A percentile compares a stretch with the other conserved stretches of the same genome.
Conservation (phyloP, 73 alveolate species). For the Stentor roeselii region DNA sequence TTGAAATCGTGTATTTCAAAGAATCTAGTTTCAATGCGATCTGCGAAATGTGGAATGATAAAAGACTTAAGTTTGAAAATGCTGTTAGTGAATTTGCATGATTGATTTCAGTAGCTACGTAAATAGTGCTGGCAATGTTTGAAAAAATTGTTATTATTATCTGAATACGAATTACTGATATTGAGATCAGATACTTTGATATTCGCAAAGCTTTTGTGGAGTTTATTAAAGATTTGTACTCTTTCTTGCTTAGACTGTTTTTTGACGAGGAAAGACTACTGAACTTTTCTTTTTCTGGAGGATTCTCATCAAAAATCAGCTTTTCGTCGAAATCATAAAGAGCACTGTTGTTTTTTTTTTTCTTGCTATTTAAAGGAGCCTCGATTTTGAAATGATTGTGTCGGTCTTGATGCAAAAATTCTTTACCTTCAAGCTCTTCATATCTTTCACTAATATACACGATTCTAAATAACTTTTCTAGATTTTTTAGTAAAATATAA, state of each 20-base stretch:
- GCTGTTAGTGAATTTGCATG: not conserved
- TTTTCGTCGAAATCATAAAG: too few relatives aligned
- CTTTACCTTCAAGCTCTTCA: too few relatives aligned
- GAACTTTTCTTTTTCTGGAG: too few relatives aligned
- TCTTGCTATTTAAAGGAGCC: too few relatives aligned
- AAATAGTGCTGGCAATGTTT: not conserved
- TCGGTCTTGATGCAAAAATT: too few relatives aligned
- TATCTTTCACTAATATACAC: too few relatives aligned
- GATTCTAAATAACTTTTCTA: too few relatives aligned
- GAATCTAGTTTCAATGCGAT: not conserved
- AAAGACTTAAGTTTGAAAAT: not conserved
- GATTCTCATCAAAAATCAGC: too few relatives aligned
- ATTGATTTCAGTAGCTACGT: not conserved
- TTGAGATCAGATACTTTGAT: not conserved
- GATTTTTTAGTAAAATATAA: too few relatives aligned
- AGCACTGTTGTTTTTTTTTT: too few relatives aligned
- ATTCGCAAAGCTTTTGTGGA: not conserved
- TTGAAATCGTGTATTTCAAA: not conserved
- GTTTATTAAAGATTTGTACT: not conserved
- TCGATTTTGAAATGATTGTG: too few relatives aligned
- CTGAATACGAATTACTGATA: not conserved
- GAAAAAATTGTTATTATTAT: too few relatives aligned
- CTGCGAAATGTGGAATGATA: not conserved
- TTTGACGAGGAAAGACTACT: not conserved
- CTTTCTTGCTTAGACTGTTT: not conserved